Percentiles rank a stretch among this genome's conserved stretches.
These are phyloP conservation scores for Hypomontagnella monticulosa DNA, from an alignment of 495 filamentous ascomycete genomes.

Conservation along the genomic window DNA sequence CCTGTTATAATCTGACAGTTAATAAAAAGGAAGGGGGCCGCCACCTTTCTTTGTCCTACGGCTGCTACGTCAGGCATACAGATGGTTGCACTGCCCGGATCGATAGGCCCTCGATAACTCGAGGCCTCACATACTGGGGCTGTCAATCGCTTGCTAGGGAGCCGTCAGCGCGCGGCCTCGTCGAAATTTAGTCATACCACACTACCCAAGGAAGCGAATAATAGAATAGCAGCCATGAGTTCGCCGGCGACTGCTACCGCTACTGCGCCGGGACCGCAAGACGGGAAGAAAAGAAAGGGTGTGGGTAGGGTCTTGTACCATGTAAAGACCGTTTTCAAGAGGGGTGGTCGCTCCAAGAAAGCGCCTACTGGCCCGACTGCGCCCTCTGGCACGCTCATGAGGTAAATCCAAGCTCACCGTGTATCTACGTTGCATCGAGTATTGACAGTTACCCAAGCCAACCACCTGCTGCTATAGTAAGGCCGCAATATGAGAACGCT, in stretches of 20 bases:
- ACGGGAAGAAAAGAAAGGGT: conserved; percentile 67
- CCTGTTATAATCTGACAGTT: conserved; percentile 2
- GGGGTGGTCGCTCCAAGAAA: conserved; percentile 57
- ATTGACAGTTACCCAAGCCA: conserved; percentile 23
- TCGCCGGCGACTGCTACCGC: conserved; percentile 46
- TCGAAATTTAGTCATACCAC: conserved; percentile 1
- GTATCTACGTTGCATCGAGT: conserved; percentile 1
- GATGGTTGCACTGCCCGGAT: conserved; percentile 19
- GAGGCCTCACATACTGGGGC: conserved; percentile 7
- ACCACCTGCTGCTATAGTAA: conserved; percentile 43
- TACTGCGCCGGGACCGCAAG: conserved; percentile 48
- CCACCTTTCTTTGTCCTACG: conserved; percentile 20
- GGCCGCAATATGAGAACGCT: conserved; percentile 42
- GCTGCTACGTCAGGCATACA: conserved; percentile 7
- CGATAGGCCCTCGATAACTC: conserved; percentile 8
- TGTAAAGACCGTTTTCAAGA: conserved; percentile 70
- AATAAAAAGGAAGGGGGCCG: conserved; percentile 23
- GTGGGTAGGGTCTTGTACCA: conserved; percentile 69
- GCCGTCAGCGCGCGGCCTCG: background rate
- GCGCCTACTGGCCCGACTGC: conserved; percentile 44
- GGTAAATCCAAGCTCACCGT: conserved; percentile 31
- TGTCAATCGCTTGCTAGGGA: background rate
- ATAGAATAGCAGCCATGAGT: conserved; percentile 51
- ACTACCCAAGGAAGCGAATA: background rate
- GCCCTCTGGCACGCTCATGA: conserved; percentile 36